Conservation (phyloP, 768 basidiomycete genomes). For the Collybia nuda region DNA sequence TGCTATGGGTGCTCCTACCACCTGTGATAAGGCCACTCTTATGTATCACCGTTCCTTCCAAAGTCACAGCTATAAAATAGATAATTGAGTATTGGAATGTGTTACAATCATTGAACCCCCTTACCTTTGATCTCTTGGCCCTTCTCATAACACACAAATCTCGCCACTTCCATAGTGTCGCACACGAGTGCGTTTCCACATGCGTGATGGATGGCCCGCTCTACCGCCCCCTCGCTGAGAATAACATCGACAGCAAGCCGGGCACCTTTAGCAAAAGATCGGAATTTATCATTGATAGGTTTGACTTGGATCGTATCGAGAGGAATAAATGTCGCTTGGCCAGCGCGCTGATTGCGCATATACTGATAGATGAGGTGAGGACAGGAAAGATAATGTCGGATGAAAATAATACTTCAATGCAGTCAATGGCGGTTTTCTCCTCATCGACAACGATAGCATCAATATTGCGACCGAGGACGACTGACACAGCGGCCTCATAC, state of each 20-base stretch:
- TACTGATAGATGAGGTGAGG: slow-evolving; percentile 50
- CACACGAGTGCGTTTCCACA: slow-evolving; percentile 96
- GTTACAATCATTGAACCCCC: slow-evolving; percentile 15
- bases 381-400: neutral
- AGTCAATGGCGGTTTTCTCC: slow-evolving; percentile 96
- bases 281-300: slow-evolving; percentile 91
- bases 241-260: slow-evolving; percentile 86
- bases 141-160: slow-evolving; percentile 90
- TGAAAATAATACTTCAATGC: slow-evolving; percentile 73
- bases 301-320: slow-evolving; percentile 97
- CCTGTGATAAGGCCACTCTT: slow-evolving; percentile 98
- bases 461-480: slow-evolving; percentile 90
- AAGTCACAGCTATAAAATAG: slow-evolving; percentile 72
- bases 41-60: slow-evolving; percentile 97
- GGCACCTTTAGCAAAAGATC: slow-evolving; percentile 87
- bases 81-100: neutral
- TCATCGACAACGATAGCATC: slow-evolving; percentile 96
- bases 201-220: slow-evolving; percentile 94
- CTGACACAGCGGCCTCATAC: slow-evolving; percentile 89
- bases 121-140: slow-evolving; percentile 95
- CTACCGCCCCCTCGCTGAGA: slow-evolving; percentile 78
- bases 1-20: slow-evolving; percentile 76
- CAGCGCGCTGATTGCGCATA: slow-evolving; percentile 91
- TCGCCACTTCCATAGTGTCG: slow-evolving; percentile 92
- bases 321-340: slow-evolving; percentile 96